Base-by-base conservation (phyloP, 2,329 filamentous ascomycete species). In the Aureobasidium leucospermi region DNA sequence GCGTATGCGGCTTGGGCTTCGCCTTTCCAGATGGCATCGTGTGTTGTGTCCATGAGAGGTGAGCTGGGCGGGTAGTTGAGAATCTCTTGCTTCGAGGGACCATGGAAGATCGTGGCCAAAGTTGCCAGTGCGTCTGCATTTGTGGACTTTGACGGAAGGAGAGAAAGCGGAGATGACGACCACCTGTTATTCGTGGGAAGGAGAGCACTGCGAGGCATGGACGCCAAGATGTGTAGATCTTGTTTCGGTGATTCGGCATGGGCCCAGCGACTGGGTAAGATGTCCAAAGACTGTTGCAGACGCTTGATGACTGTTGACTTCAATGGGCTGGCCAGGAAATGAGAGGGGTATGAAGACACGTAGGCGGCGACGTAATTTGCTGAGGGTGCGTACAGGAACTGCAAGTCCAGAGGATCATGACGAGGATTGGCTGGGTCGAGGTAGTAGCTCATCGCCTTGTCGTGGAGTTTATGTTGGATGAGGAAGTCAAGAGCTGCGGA, bases 341-440 rank as follows among this genome's bases (percentile, higher is more conserved):
- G 79, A 32, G 79, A 76, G 1, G 81, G 79, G 58, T 84, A 84
- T 3, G 71, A 70, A 34, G 77, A 76, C 7, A 78, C 79, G 66
- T 84, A 85, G 59, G 77, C 78, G 38, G 80, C 76, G 47, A 85
- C 74, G 67, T 85, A 85, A 49, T 79, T 76, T 63, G 81, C 82
- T 19, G 82, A 76, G 4, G 80, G 77, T 6, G 78, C 77, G 62
- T 78, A 78, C 9, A 85, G 71, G 65, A 83, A 84, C 28, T 75
- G 75, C 8, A 78, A 68, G 63, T 83, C 81, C 34, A 83, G 66
- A 2, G 79, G 69, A 58, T 82, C 79, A 34, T 76, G 68, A 45
- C 71, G 58, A 15, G 63, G 68, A 9, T 74, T 75, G 5, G 75
- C 74, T 3, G 78, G 77, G 41, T 84, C 76, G 19, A 84, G 69